phyloP scores from a whole-genome alignment of 2,329 filamentous ascomycete genomes.

The Akanthomyces dipterigenus region DNA sequence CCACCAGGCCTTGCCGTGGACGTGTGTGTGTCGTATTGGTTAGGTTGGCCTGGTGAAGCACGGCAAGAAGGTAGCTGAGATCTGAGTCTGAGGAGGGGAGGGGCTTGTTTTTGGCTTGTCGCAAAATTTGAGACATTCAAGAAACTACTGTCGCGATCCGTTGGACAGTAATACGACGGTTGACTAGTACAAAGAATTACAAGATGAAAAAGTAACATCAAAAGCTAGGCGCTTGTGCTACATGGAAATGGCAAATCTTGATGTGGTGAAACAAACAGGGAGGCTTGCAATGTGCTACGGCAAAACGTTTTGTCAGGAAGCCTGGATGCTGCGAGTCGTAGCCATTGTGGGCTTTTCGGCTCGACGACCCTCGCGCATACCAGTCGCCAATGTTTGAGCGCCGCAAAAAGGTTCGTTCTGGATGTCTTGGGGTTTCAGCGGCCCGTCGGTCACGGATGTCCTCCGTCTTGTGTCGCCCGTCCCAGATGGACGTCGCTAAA shows the following conservation, averaged over 20 bases:
- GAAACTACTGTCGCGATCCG: neutral
- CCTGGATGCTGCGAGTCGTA: neutral
- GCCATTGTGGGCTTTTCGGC: constrained; percentile 4
- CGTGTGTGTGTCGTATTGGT: neutral
- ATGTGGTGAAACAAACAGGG: constrained; percentile 5
- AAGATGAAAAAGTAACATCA: no score
- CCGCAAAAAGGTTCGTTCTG: neutral
- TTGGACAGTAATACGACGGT: neutral
- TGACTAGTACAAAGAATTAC: neutral
- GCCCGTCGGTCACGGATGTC: no score
- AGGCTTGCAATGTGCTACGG: neutral
- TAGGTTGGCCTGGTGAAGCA: neutral
- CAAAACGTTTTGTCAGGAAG: neutral
- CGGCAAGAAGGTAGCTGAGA: neutral
- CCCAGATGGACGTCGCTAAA: neutral
- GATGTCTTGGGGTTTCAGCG: neutral
- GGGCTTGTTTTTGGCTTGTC: neutral
- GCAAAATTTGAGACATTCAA: neutral
- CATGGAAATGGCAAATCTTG: neutral
- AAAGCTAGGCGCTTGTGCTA: neutral
- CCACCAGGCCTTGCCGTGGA: neutral
- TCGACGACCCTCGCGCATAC: constrained; percentile 1
- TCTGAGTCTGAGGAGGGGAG: no score
- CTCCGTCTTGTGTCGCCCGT: no score
- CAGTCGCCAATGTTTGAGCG: neutral